phyloP scores from a whole-genome alignment of 2,329 filamentous ascomycete genomes.

The Zalaria obscura region DNA sequence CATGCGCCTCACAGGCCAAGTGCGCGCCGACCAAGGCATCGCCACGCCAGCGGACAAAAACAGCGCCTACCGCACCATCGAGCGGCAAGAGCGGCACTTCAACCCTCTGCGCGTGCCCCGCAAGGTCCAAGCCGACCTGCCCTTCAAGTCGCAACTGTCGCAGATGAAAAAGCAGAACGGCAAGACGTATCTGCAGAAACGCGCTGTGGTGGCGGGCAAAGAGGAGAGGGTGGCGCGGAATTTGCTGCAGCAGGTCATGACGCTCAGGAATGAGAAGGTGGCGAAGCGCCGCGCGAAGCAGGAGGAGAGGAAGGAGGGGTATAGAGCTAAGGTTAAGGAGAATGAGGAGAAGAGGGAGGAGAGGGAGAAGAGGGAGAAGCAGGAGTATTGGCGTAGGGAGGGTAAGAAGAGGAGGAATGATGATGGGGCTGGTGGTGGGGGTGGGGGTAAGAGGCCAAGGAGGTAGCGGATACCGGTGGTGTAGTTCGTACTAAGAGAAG shows the following conservation, averaged over 20 bases:
- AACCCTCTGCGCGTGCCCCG: conserved; percentile 59
- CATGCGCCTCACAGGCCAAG: conserved; percentile 89
- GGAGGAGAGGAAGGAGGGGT: conserved; percentile 69
- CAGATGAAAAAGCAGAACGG: conserved; percentile 66
- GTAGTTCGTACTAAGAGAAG: too few species aligned
- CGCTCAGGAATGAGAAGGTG: conserved; percentile 77
- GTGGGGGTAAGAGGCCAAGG: conserved; percentile 17
- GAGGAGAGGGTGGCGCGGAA: conserved; percentile 84
- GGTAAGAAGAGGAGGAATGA: conserved; percentile 60
- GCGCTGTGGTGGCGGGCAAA: conserved; percentile 65
- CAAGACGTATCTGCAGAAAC: conserved; percentile 85
- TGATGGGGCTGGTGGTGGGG: conserved; percentile 34
- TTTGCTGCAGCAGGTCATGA: conserved; percentile 85
- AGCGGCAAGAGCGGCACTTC: conserved; percentile 35
- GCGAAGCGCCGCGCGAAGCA: conserved; percentile 74
- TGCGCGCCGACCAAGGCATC: conserved; percentile 63
- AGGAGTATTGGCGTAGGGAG: conserved; percentile 86
- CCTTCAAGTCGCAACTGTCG: conserved; percentile 84
- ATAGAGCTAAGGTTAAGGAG: conserved; percentile 71
- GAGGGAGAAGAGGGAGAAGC: conserved; percentile 78
- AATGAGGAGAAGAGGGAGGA: conserved; percentile 73
- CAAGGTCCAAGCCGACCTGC: conserved; percentile 67
- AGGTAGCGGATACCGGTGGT: background rate
- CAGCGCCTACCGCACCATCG: conserved; percentile 62
- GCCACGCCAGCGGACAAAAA: conserved; percentile 70